Evolutionary conservation across 169 alveolate genomes (phyloP), one percentile per base, ranked within the genome.

Genomic region (Neospora caninum): DNA sequence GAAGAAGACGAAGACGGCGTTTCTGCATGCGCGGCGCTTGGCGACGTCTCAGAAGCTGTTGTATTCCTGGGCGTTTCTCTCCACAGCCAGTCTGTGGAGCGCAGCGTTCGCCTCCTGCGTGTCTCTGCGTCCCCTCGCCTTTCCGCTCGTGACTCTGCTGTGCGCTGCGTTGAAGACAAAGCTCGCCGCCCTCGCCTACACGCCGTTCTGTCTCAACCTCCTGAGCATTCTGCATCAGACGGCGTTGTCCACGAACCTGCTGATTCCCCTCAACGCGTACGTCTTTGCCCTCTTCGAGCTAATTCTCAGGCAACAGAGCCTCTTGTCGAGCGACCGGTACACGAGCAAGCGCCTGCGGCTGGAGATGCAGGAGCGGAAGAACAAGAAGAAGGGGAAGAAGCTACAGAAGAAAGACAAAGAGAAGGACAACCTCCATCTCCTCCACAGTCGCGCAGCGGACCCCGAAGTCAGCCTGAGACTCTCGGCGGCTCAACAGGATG

Each of bases 191-290:
- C 89, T 91, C 41, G 10, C 94, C 29, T 20, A 22, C 54, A 34
- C 64, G 31, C 94, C 94, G 42, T 91, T 91, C 88, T 91, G 89
- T 49, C 54, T 43, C 34, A 91, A 80, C 39, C 53, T 91, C 18
- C 70, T 91, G 38, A 43, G 29, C 41, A 39, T 54, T 18, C 53
- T 80, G 9, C 88, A 82, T 2, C 58, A 38, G 88, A 58, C 89
- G 10, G 88, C 78, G 34, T 73, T 38, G 36, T 86, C 94, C 22
- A 80, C 94, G 43, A 86, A 91, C 43, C 86, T 64, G 4, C 80
- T 91, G 34, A 80, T 91, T 25, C 94, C 94, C 38, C 38, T 88
- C 36, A 38, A 45, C 49, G 49, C 93, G 36, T 64, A 53, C 54
- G 38, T 64, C 39, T 31, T 41, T 20, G 93, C 84, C 29, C 45